A percentile compares a stretch with the other conserved stretches of the same genome.
Evolutionary conservation across 345 rosid species (phyloP).

Genomic region (Angophora floribunda): DNA sequence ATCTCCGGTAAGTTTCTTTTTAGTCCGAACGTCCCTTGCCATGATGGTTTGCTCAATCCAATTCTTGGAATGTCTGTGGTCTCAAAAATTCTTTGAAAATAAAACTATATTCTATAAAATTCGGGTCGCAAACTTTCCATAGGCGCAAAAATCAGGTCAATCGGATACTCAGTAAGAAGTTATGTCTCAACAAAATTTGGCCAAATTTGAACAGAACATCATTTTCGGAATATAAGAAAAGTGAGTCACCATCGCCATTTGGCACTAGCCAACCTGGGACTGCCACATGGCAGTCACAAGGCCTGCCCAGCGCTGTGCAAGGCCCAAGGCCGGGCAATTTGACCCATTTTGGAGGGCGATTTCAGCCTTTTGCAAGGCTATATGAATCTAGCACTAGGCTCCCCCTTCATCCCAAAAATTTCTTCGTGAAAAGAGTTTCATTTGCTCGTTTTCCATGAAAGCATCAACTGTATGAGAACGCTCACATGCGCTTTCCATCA

Average conservation of each 20-base stretch:
- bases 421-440: neutral
- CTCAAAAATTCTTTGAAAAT: too few species aligned
- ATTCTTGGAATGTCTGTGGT: neutral
- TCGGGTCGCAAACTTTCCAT: neutral
- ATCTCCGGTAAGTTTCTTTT: too few species aligned
- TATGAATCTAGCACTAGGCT: neutral
- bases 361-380: neutral
- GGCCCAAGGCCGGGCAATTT: neutral
- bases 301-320: too few species aligned
- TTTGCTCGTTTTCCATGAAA: neutral
- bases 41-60: neutral
- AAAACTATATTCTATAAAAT: neutral
- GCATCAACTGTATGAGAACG: neutral
- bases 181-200: neutral
- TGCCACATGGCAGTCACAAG: too few species aligned
- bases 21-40: too few species aligned
- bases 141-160: neutral
- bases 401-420: neutral
- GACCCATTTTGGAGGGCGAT: neutral
- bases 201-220: too few species aligned
- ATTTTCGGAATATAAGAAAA: too few species aligned
- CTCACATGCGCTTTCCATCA: neutral
- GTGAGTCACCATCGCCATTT: neutral
- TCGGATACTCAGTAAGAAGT: neutral
- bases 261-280: too few species aligned